A percentile compares a stretch with the other conserved stretches of the same genome.
Conservation (phyloP, 1,284 basidiomycete genomes). For the Cryptococcus sp. region DNA sequence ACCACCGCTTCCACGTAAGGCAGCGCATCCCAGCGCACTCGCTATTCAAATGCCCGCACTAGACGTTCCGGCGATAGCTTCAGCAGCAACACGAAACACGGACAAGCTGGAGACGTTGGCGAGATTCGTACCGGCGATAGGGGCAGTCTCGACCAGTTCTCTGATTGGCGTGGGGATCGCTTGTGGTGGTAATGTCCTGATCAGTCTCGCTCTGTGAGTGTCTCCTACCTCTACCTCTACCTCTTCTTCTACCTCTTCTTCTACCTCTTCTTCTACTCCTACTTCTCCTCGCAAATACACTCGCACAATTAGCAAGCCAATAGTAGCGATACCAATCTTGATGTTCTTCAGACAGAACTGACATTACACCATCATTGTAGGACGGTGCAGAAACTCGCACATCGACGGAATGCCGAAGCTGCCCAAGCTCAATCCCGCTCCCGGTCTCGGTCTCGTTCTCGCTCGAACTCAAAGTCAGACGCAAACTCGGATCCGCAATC, state of each 20-base stretch:
- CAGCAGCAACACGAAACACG: too few relatives aligned
- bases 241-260: background rate
- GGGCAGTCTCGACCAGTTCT: slow-evolving; percentile 51
- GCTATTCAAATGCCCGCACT: too few relatives aligned
- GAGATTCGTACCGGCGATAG: background rate
- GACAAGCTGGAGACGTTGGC: too few relatives aligned
- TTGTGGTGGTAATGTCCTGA: slow-evolving; percentile 81
- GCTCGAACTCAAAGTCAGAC: background rate
- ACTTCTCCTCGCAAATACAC: background rate
- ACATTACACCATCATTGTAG: slow-evolving; percentile 18
- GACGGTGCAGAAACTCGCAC: slow-evolving; percentile 88
- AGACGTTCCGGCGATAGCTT: too few relatives aligned
- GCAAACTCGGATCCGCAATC: background rate
- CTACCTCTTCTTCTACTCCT: background rate
- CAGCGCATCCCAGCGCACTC: too few relatives aligned
- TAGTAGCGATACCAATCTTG: too few relatives aligned
- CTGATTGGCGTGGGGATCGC: slow-evolving; percentile 81
- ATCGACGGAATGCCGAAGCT: slow-evolving; percentile 63
- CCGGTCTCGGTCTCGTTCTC: background rate
- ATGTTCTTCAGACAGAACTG: background rate
- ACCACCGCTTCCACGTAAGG: too few relatives aligned
- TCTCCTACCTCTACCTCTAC: background rate
- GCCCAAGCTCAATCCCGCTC: background rate
- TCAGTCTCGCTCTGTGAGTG: slow-evolving; percentile 72
- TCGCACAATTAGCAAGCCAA: too few relatives aligned